A percentile compares a stretch with the other conserved stretches of the same genome.
Evolutionary conservation across 352 stramenopile genomes (phyloP).

Genomic region (Pythium aphanidermatum): DNA sequence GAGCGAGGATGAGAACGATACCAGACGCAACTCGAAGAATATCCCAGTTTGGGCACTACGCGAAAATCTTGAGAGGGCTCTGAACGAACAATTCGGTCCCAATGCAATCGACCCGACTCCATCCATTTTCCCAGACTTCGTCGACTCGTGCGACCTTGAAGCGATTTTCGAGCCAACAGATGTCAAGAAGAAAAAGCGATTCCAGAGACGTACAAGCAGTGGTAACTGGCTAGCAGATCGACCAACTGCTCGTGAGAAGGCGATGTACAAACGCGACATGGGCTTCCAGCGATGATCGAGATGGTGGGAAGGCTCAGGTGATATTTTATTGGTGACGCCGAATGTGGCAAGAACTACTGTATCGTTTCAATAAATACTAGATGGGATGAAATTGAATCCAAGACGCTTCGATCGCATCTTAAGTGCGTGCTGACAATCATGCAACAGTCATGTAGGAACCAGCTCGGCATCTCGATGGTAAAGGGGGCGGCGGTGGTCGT

Average conservation of each 20-base stretch:
- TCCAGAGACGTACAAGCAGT: slow-evolving; percentile 71
- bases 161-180: slow-evolving; percentile 78
- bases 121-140: slow-evolving; percentile 77
- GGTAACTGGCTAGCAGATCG: slow-evolving; percentile 82
- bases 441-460: slow-evolving; percentile 6
- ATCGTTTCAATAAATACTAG: slow-evolving; percentile 23
- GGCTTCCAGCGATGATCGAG: slow-evolving; percentile 45
- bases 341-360: too few relatives aligned
- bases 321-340: slow-evolving; percentile 23
- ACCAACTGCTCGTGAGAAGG: slow-evolving; percentile 67
- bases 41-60: slow-evolving; percentile 75
- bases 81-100: slow-evolving; percentile 66
- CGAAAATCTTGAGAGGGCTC: slow-evolving; percentile 61
- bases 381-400: slow-evolving; percentile 6
- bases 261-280: slow-evolving; percentile 81
- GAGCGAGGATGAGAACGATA: slow-evolving; percentile 37
- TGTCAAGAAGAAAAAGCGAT: slow-evolving; percentile 70
- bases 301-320: neutral
- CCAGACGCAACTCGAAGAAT: slow-evolving; percentile 53
- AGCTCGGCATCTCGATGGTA: too few relatives aligned
- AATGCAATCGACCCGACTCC: slow-evolving; percentile 73
- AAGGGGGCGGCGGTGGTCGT: slow-evolving; percentile 9
- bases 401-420: slow-evolving; percentile 22
- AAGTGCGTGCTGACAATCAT: slow-evolving; percentile 3
- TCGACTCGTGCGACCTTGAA: slow-evolving; percentile 79